Evolutionary conservation across 2,329 filamentous ascomycete genomes (phyloP), one percentile per base, ranked within the genome.

Genomic region (Colletotrichum coccodes): DNA sequence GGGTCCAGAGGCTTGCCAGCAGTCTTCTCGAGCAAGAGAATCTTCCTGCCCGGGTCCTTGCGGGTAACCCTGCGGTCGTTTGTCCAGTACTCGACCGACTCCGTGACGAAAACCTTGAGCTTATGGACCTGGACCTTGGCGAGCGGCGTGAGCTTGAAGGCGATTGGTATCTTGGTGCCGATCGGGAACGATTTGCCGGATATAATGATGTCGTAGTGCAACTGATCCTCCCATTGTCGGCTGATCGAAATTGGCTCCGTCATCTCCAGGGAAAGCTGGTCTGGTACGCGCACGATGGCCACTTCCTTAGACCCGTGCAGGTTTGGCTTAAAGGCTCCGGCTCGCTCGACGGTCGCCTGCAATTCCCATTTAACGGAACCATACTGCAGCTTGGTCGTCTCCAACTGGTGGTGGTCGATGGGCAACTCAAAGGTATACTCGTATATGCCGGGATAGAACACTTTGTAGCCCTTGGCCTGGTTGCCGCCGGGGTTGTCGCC

Each of bases 131-230:
- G 94, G 7, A 97, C 94, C 82, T 98, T 98, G 69, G 95, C 94
- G 26, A 98, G 82, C 0, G 95, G 95, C 0, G 94, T 97, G 72
- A 98, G 85, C 79, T 97, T 97, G 84, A 98, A 97, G 1, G 94
- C 94, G 68, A 98, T 96, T 1, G 95, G 95, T 18, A 98, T 94
- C 74, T 93, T 93, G 44, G 92, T 89, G 18, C 95, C 95, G 23
- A 98, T 88, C 0, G 95, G 94, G 69, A 98, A 98, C 0, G 94
- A 97, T 85, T 97, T 97, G 62, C 95, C 95, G 1, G 94, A 97
- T 62, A 98, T 97, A 77, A 97, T 91, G 73, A 98, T 97, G 75
- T 98, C 95, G 81, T 98, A 98, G 76, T 97, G 94, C 36, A 98
- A 84, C 76, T 97, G 95, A 73, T 98, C 94, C 77, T 98, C 95